These are phyloP conservation scores for Clarireedia sp. DNA, from an alignment of 2,329 filamentous ascomycete genomes.

Conservation along the genomic window DNA sequence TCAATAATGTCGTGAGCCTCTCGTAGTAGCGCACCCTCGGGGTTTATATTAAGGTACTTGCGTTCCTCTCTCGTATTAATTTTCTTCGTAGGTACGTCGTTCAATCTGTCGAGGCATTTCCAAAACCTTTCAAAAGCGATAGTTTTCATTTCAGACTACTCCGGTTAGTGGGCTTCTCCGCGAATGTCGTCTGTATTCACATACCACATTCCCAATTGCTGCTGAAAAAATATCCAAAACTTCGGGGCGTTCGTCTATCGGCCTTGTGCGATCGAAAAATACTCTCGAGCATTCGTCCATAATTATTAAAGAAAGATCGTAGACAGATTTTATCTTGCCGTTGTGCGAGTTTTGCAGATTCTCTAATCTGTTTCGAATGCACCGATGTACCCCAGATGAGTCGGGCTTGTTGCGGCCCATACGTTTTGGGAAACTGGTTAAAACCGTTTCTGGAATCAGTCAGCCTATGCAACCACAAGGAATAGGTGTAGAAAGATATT, in stretches of 20 bases:
- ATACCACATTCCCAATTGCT: slow-evolving; percentile 36
- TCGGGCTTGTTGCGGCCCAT: slow-evolving; percentile 36
- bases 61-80: slow-evolving; percentile 2
- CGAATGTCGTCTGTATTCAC: slow-evolving; percentile 8
- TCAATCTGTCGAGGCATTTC: slow-evolving; percentile 24
- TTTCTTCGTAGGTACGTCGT: not conserved
- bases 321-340: slow-evolving; percentile 30
- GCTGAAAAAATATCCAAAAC: slow-evolving; percentile 36
- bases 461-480: not conserved
- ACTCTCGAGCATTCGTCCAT: slow-evolving; percentile 33
- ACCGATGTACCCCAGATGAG: slow-evolving; percentile 33
- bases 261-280: slow-evolving; percentile 34
- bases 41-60: slow-evolving; percentile 32
- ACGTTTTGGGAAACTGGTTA: slow-evolving; percentile 35
- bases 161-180: not conserved
- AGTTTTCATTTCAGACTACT: slow-evolving; percentile 33
- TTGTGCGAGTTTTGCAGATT: slow-evolving; percentile 8
- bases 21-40: slow-evolving; percentile 33
- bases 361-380: slow-evolving; percentile 30
- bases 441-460: slow-evolving; percentile 29
- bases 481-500: not conserved
- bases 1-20: slow-evolving; percentile 40
- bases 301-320: slow-evolving; percentile 34
- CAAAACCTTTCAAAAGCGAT: slow-evolving; percentile 34
- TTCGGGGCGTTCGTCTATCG: slow-evolving; percentile 29